phyloP scores from a whole-genome alignment of 1,284 basidiomycete genomes.

The Ceratobasidium papillatum region DNA sequence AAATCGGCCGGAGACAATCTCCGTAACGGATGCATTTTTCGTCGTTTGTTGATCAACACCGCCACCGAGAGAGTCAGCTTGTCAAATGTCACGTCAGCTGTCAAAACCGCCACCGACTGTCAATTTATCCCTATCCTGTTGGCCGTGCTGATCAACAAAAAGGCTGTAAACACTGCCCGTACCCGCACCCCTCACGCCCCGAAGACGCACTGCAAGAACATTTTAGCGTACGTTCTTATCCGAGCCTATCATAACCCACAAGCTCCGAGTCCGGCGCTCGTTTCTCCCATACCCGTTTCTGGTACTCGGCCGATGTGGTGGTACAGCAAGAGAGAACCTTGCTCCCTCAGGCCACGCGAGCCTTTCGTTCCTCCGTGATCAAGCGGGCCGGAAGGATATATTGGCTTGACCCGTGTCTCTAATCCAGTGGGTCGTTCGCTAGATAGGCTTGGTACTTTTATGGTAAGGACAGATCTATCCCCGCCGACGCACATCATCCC shows the following conservation, averaged over 20 bases:
- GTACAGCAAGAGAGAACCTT: too few species aligned
- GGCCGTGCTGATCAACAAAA: background rate
- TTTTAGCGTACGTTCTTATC: background rate
- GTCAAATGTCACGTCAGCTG: slow-evolving; percentile 25
- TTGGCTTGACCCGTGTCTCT: background rate
- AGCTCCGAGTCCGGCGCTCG: too few species aligned
- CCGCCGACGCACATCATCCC: background rate
- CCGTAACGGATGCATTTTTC: background rate
- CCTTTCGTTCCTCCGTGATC: background rate
- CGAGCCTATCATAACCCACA: background rate
- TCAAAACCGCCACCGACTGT: slow-evolving; percentile 17
- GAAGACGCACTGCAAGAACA: background rate
- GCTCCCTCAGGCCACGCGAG: too few species aligned
- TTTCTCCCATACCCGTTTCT: too few species aligned
- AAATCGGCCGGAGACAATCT: background rate
- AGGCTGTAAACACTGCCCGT: background rate
- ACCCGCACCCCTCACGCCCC: background rate
- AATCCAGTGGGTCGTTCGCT: background rate
- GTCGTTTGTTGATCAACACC: background rate
- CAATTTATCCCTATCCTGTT: background rate
- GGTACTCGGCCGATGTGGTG: slow-evolving; percentile 5
- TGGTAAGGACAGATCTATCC: background rate
- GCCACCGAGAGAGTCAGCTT: slow-evolving; percentile 6
- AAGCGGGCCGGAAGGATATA: background rate
- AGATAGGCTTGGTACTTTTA: background rate